These are phyloP conservation scores for Eucalyptus globulus DNA, from an alignment of 345 rosid species.

Conservation along the genomic window DNA sequence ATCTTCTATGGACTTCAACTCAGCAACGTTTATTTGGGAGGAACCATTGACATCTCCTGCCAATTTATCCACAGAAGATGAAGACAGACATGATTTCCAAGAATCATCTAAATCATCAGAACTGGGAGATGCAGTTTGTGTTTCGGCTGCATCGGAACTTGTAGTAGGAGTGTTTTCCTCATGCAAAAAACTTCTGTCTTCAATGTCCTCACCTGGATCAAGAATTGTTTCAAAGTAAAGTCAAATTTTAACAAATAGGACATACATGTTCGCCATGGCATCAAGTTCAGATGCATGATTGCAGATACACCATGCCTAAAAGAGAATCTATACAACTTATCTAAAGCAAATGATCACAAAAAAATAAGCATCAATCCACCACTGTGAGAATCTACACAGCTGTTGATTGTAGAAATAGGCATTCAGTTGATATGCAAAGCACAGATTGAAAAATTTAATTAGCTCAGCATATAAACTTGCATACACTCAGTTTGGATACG, in stretches of 20 bases:
- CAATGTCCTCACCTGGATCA: conserved; percentile 28
- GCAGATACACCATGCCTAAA: not conserved
- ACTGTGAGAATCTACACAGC: not conserved
- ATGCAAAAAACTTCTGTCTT: conserved; percentile 23
- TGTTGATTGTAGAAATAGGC: not conserved
- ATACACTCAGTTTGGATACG: not conserved
- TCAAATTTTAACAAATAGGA: not conserved
- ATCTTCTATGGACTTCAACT: conserved; percentile 12
- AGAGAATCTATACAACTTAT: not conserved
- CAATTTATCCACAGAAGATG: conserved; percentile 20
- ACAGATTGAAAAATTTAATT: not conserved
- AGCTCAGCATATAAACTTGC: not conserved
- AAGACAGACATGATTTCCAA: conserved; percentile 43
- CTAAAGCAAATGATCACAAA: not conserved
- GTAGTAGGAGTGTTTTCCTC: conserved; percentile 24
- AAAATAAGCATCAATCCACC: not conserved
- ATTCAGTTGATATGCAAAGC: not conserved
- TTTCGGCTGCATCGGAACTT: conserved; percentile 17
- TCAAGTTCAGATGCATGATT: not conserved
- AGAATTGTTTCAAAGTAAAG: not conserved
- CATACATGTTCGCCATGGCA: not conserved
- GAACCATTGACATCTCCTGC: conserved; percentile 4
- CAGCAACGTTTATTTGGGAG: not conserved
- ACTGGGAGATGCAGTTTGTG: conserved; percentile 3
- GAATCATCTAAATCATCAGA: conserved; percentile 41